Base-by-base conservation (phyloP, 257 asterid species). In the Gentiana macrophylla region DNA sequence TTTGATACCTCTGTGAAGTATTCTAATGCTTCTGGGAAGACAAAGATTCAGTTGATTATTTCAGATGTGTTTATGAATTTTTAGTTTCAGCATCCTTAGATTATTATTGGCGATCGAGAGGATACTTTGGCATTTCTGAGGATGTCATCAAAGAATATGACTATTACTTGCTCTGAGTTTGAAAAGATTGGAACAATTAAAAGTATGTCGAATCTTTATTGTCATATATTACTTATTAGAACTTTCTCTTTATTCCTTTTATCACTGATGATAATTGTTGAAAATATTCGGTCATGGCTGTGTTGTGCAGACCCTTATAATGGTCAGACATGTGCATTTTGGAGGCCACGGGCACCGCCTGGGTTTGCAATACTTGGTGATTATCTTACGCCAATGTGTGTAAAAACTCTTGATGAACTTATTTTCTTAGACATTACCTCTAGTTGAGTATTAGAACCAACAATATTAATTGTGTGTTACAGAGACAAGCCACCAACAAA, bases 331-430 rank as follows among this genome's bases (percentile, higher is more conserved):
- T 79, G 80, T 72, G 76, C 86, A 56, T 91, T 91, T 62, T 91
- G 98, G 98, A 83, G 96, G 80, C 90, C 98, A 63, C 95, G 87
- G 37, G 98, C 91, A 50, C 98, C 98, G 32, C 79, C 94, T 55
- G 98, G 98, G 72, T 91, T 82, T 80, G 96, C 86, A 46, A 71
- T 80, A 53, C 87, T 91, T 8, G 96, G 96, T 46, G 98, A 91
- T 81, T 87, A 84, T 83, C 72, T 91, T 67, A 91, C 98, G 36
- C 98, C 98, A 62, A 61, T 68, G 98, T 91, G 61, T 72, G 98
- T 78, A 70, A 66, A n/a, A 66, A 69, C 41, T 52, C 67, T 36
- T 60, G 37, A 51, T 50, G 46, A 68, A 50, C 62, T 61, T 32
- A 24, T 59, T 61, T 32, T 53, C 60, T 63, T 12, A 48, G 45